Evolutionary conservation across 2,329 filamentous ascomycete genomes (phyloP), one percentile per base, ranked within the genome.

Genomic region (Neofusicoccum laricinum): DNA sequence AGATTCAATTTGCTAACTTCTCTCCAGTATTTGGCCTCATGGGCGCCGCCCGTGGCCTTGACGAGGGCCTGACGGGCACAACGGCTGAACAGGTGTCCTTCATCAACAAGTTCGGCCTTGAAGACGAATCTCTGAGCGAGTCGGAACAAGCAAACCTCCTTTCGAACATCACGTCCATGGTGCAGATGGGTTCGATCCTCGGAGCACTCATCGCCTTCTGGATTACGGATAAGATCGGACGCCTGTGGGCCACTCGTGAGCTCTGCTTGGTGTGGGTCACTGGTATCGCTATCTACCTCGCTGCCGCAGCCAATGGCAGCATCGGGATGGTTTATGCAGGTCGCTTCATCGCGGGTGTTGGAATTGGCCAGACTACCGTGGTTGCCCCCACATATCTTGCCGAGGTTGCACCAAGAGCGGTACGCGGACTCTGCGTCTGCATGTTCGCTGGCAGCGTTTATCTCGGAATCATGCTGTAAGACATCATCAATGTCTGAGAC

Each of bases 141-240:
- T 69, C 74, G 46, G 72, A 75, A 3, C 65, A 68, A 11, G 76
- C 76, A 2, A 72, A 78, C 40, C 69, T 75, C 3, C 68, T 77
- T 21, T 80, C 85, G 69, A 93, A 93, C 75, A 89, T 93, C 63
- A 89, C 90, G 1, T 85, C 89, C 53, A 93, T 93, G 90, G 90
- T 93, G 0, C 90, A 93, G 76, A 86, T 93, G 70, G 90, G 90
- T 25, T 90, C 86, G 25, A 89, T 93, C 34, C 87, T 81, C 3
- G 90, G 90, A 48, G 88, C 90, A 34, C 80, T 91, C 36, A 82
- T 89, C 68, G 83, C 83, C 4, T 85, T 83, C 70, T 80, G 82
- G 67, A 75, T 81, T 46, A 82, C 83, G 8, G 76, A 78, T 59
- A 74, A 71, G 50, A 76, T 80, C 49, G 78, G 78, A 38, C 77